A percentile compares a stretch with the other conserved stretches of the same genome.
These are phyloP conservation scores for Verticillium longisporum DNA, from an alignment of 2,329 filamentous ascomycete species.

Conservation along the genomic window DNA sequence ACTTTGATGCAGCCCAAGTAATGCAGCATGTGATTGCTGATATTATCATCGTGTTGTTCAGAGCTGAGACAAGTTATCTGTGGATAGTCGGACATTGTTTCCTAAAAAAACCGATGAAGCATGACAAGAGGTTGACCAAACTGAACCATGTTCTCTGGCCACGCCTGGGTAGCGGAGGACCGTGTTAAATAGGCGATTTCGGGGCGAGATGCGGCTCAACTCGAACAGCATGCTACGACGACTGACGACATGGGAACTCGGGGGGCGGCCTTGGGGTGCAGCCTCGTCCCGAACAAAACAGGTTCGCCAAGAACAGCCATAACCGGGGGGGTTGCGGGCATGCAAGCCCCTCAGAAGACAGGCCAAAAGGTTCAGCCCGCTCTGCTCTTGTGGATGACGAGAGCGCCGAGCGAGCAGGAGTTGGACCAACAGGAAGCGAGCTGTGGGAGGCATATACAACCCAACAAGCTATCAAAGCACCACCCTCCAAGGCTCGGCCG, in stretches of 20 bases:
- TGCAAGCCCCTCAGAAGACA: not conserved
- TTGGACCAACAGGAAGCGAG: not conserved
- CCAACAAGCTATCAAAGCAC: not conserved
- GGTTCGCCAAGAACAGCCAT: not conserved
- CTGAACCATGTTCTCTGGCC: too few species aligned
- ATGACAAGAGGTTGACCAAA: not conserved
- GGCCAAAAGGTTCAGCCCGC: not conserved
- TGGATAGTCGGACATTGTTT: not conserved
- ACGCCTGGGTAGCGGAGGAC: too few species aligned
- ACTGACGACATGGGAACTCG: not conserved
- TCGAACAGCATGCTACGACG: not conserved
- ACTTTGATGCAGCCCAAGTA: constrained; percentile 5
- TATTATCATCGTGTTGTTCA: not conserved
- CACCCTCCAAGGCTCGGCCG: not conserved
- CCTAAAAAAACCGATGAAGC: not conserved
- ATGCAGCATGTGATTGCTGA: not conserved
- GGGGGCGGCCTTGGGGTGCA: not conserved
- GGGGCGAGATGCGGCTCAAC: not conserved
- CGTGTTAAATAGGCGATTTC: not conserved
- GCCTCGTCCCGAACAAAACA: not conserved
- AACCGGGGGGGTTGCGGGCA: not conserved
- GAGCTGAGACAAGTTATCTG: not conserved
- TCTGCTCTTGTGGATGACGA: not conserved
- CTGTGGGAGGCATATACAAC: not conserved
- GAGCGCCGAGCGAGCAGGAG: not conserved